phyloP scores from a whole-genome alignment of 2,329 filamentous ascomycete species.

The Colletotrichum sp. region DNA sequence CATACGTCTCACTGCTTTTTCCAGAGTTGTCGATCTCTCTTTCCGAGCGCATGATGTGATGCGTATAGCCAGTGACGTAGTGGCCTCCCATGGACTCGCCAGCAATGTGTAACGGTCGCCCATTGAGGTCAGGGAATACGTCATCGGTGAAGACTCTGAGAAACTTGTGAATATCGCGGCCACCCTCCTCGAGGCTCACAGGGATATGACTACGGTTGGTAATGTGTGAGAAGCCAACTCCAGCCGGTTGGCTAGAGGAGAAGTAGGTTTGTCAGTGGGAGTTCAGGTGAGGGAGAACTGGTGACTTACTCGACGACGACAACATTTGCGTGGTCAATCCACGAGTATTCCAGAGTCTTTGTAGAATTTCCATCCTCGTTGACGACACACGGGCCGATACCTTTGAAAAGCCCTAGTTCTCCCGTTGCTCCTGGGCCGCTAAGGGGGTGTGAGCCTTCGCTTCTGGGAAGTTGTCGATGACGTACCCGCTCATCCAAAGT shows the following conservation, averaged over 20 bases:
- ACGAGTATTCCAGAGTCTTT: neutral
- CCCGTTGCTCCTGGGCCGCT: neutral
- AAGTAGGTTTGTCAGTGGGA: neutral
- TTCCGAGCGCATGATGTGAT: neutral
- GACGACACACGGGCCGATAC: neutral
- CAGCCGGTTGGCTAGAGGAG: neutral
- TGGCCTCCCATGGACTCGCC: neutral
- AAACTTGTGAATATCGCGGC: neutral
- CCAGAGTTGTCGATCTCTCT: neutral
- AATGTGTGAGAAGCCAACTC: neutral
- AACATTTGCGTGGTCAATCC: neutral
- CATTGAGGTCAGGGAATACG: neutral
- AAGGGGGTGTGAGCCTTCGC: neutral
- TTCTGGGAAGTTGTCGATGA: neutral
- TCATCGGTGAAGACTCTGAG: neutral
- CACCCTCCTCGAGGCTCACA: neutral
- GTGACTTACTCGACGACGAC: neutral
- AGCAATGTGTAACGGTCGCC: neutral
- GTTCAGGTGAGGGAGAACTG: rapidly evolving
- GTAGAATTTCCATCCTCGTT: neutral
- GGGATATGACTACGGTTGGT: neutral
- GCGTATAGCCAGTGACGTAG: neutral
- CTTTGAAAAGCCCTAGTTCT: neutral
- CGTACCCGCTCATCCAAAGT: neutral
- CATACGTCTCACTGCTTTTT: rapidly evolving